These are phyloP conservation scores for Aspergillus nidulans DNA, from an alignment of 495 filamentous ascomycete species.

Conservation along the genomic window DNA sequence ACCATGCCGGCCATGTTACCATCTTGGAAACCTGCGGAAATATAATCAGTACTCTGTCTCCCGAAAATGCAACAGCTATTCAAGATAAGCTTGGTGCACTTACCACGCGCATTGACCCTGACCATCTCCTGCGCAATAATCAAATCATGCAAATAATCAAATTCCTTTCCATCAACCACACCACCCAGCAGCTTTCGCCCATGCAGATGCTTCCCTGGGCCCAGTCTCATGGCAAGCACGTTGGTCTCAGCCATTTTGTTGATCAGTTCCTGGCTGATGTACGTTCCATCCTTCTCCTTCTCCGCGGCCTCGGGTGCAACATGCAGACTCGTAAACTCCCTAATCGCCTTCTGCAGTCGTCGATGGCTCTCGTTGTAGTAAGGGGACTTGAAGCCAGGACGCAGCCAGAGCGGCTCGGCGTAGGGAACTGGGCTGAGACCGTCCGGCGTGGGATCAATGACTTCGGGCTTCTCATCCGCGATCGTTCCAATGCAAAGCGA, in stretches of 20 bases:
- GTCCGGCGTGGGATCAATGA: slow-evolving; percentile 66
- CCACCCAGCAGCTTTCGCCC: slow-evolving; percentile 64
- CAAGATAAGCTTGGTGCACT: neutral
- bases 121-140: slow-evolving; percentile 70
- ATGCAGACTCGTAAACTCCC: slow-evolving; percentile 68
- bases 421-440: slow-evolving; percentile 74
- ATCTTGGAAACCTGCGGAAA: slow-evolving; percentile 43
- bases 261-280: slow-evolving; percentile 73
- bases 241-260: slow-evolving; percentile 69
- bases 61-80: no score
- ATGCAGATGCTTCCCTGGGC: slow-evolving; percentile 79
- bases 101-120: slow-evolving; percentile 62
- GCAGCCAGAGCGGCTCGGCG: slow-evolving; percentile 76
- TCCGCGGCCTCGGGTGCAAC: slow-evolving; percentile 71
- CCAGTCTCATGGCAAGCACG: slow-evolving; percentile 76
- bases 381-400: slow-evolving; percentile 71
- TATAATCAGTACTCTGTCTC: neutral
- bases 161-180: slow-evolving; percentile 71
- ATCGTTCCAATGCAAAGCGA: slow-evolving; percentile 70
- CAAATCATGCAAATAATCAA: slow-evolving; percentile 84
- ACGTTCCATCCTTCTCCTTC: slow-evolving; percentile 70
- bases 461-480: slow-evolving; percentile 67
- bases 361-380: slow-evolving; percentile 80
- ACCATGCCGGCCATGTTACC: slow-evolving; percentile 73
- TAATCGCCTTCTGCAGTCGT: slow-evolving; percentile 63